Percentiles rank a stretch among this genome's conserved stretches.
phyloP scores from a whole-genome alignment of 2,329 filamentous ascomycete genomes.

The Cladosporium sp. region DNA sequence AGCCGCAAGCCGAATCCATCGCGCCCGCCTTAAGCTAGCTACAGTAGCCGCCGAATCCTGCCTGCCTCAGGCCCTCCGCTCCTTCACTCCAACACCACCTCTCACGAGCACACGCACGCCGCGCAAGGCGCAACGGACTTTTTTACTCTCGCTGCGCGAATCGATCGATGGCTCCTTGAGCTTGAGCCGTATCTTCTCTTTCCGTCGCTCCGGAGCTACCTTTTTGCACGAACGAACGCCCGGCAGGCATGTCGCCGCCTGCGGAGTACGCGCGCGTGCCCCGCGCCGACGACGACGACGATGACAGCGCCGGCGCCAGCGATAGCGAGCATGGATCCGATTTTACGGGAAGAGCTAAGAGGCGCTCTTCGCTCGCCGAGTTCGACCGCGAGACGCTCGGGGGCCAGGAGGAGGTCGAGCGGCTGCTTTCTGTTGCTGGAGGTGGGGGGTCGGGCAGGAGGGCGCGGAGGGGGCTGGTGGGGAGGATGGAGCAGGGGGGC shows the following conservation, averaged over 20 bases:
- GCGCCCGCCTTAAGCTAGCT: no score
- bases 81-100: conserved; percentile 52
- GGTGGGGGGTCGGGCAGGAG: conserved; percentile 15
- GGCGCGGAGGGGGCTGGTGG: conserved; percentile 15
- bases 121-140: conserved; percentile 25
- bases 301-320: conserved; percentile 16
- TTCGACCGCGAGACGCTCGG: conserved; percentile 33
- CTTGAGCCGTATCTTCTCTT: no score
- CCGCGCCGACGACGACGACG: conserved; percentile 10
- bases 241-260: not conserved
- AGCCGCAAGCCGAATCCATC: no score
- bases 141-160: conserved; percentile 67
- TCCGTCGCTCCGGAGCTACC: no score
- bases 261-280: conserved; percentile 11
- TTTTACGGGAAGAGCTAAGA: conserved; percentile 14
- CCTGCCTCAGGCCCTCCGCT: conserved; percentile 31
- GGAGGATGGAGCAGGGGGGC: conserved; percentile 19
- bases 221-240: no score
- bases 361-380: not conserved
- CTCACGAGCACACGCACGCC: conserved; percentile 56
- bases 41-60: no score
- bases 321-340: conserved; percentile 11
- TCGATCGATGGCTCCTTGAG: conserved; percentile 53
- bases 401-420: conserved; percentile 42
- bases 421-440: conserved; percentile 30